Percentiles rank a stretch among this genome's conserved stretches.
These are phyloP conservation scores for Gardenia jasminoides DNA, from an alignment of 257 asterid genomes.

Conservation along the genomic window DNA sequence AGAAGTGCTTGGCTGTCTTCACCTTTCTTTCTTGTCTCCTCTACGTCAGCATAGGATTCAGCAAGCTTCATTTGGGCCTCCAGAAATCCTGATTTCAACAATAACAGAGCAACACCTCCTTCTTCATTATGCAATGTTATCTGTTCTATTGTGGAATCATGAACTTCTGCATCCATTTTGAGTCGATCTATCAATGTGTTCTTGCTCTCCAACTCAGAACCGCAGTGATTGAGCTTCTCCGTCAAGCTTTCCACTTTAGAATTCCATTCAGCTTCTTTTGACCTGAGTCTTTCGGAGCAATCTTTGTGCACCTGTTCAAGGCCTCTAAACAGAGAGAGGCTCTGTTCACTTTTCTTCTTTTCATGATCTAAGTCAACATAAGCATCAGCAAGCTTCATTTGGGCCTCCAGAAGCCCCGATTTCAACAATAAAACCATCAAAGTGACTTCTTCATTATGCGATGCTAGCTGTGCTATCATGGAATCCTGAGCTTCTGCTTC, in stretches of 20 bases:
- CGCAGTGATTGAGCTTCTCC: conserved; percentile 45
- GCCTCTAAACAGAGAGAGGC: conserved; percentile 38
- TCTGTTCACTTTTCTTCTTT: conserved; percentile 33
- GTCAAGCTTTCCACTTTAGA: conserved; percentile 47
- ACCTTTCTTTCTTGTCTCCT: conserved; percentile 30
- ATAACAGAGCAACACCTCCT: conserved; percentile 48
- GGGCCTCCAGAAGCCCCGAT: conserved; percentile 58
- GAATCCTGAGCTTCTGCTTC: conserved; percentile 68
- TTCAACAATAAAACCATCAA: conserved; percentile 56
- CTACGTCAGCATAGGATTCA: conserved; percentile 31
- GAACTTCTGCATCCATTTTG: conserved; percentile 55
- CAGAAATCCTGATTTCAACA: conserved; percentile 58
- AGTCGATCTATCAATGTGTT: conserved; percentile 48
- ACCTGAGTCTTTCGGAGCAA: conserved; percentile 49
- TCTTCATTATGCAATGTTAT: conserved; percentile 59
- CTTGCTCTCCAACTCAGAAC: conserved; percentile 40
- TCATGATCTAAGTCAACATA: conserved; percentile 31
- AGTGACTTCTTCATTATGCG: conserved; percentile 61
- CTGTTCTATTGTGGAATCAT: conserved; percentile 48
- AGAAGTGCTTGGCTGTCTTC: conserved; percentile 32
- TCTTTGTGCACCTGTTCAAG: conserved; percentile 61
- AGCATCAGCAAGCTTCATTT: conserved; percentile 36
- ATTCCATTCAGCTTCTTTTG: conserved; percentile 72
- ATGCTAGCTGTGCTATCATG: conserved; percentile 47
- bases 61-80: conserved; percentile 47